A percentile compares a stretch with the other conserved stretches of the same genome.
phyloP scores from a whole-genome alignment of 176 grass and related monocot genomes.

The Zoysia pacifica region DNA sequence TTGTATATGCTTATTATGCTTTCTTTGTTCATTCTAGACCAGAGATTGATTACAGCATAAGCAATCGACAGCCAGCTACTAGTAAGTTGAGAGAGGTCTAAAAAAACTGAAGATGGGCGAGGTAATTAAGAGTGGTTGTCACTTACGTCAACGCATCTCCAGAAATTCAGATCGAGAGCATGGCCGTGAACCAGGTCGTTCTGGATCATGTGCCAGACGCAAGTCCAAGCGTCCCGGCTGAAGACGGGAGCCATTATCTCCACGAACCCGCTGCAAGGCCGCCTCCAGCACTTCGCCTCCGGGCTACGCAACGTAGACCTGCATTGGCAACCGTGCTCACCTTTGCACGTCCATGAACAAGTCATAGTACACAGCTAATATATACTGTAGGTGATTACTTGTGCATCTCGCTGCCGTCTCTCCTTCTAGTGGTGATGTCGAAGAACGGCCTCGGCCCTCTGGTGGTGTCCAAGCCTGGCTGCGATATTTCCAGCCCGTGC shows the following conservation, averaged over 20 bases:
- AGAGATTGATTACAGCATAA: background rate
- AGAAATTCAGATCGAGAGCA: slow-evolving; percentile 42
- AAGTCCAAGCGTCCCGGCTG: slow-evolving; percentile 37
- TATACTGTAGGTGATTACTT: background rate
- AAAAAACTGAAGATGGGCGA: too few species aligned
- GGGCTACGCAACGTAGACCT: background rate
- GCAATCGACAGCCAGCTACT: background rate
- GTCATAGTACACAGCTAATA: background rate
- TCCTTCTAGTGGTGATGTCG: background rate
- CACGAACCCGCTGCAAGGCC: slow-evolving; percentile 42
- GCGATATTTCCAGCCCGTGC: slow-evolving; percentile 43
- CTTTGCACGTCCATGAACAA: background rate
- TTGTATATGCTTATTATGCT: background rate
- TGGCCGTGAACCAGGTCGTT: slow-evolving; percentile 40
- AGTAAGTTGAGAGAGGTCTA: too few species aligned
- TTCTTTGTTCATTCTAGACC: background rate
- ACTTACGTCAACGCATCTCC: slow-evolving; percentile 45
- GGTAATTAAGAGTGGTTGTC: background rate
- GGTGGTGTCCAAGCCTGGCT: slow-evolving; percentile 32
- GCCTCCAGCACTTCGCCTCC: background rate
- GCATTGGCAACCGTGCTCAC: background rate
- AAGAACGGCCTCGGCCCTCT: slow-evolving; percentile 14
- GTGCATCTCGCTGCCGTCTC: slow-evolving; percentile 38
- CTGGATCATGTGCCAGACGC: slow-evolving; percentile 58
- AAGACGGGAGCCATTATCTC: slow-evolving; percentile 52